Evolutionary conservation across 1,284 basidiomycete species (phyloP), one percentile per base, ranked within the genome.

Genomic region (Ganoderma resinaceum): DNA sequence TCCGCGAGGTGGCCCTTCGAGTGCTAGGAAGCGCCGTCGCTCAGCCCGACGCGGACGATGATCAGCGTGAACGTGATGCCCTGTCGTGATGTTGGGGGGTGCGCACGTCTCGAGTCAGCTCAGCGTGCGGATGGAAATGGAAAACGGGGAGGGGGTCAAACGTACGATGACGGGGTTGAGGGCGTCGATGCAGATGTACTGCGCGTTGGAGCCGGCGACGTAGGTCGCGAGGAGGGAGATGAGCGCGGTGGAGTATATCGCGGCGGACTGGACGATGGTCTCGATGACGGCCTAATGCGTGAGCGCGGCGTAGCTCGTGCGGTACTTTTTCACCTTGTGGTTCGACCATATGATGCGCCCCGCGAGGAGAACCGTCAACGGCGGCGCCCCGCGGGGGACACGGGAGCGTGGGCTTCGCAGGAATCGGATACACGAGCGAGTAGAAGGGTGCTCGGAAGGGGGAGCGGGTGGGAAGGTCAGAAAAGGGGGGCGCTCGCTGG

Each of bases 1-100:
- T 38, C 67, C 70, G 7, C 63, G 2, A 60, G 7, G 37, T 26
- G 58, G 4, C 66, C 67, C 14, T 59, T 62, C n/a, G 66, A 68
- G 29, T 57, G 59, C 38, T 68, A 53, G 66, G 64, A 66, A 49
- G 68, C 57, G 7, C 62, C 69, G 59, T 70, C 68, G 31, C 62
- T 65, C 40, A 73, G 69, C 18, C 72, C 72, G 53, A 73, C 72
- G 35, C 72, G 72, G 62, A 73, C 71, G 67, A 73, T 73, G 63
- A 73, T 73, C 23, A 73, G 67, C 40, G 72, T 73, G 62, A 73
- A 73, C 14, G 69, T 67, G 49, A 70, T 61, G 18, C 72, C 72
- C 72, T 73, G 46, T 11, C n/a, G 5, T n/a, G 35, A 31, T 26
- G 9, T 18, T 0, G 31, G 14, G 6, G 16, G 20, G 12, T 14